Evolutionary conservation across 148 eudicot species (phyloP), one percentile per base, ranked within the genome.

Genomic region (Amaranthus hypochondriacus): DNA sequence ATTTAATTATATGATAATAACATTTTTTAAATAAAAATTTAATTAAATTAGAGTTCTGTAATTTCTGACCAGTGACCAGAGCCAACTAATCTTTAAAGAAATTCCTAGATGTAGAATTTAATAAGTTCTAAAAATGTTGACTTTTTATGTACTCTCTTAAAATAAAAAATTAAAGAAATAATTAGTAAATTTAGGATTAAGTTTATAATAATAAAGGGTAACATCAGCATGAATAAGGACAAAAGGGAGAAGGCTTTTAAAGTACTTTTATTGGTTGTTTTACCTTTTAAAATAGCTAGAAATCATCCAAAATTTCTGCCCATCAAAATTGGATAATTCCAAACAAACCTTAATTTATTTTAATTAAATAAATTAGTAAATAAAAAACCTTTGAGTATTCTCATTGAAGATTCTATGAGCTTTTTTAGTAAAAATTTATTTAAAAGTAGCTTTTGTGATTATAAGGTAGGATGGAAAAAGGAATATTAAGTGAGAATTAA

Each of bases 231-330:
- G 70, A 56, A 80, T 18, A 8, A 62, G 28, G 83, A 80, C 83
- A 80, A 80, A 76, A 72, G 72, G 76, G 51, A 68, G 75, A 70
- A 75, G 72, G 70, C 76, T 76, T 80, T 75, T 76, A 79, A 80
- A 80, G 48, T 70, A 76, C 76, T 80, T 80, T 66, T 65, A 66
- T 79, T 79, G 67, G 75, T 79, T 70, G 71, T 80, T 76, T 73
- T 65, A 10, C 47, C 72, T 39, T 65, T 59, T 66, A 28, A 66
- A 48, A 42, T 14, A 56, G 73, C 68, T 56, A 72, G 18, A 9
- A 66, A 80, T 71, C 63, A 55, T 67, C 70, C 74, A 66, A 76
- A 68, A 59, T 28, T 28, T 67, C 11, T 65, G 50, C 72, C 75
- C 79, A 80, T 67, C 77, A 71, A 76, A 67, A 58, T 71, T 71